Evolutionary conservation across 2,329 filamentous ascomycete species (phyloP).

Genomic region (Alternaria triticina): DNA sequence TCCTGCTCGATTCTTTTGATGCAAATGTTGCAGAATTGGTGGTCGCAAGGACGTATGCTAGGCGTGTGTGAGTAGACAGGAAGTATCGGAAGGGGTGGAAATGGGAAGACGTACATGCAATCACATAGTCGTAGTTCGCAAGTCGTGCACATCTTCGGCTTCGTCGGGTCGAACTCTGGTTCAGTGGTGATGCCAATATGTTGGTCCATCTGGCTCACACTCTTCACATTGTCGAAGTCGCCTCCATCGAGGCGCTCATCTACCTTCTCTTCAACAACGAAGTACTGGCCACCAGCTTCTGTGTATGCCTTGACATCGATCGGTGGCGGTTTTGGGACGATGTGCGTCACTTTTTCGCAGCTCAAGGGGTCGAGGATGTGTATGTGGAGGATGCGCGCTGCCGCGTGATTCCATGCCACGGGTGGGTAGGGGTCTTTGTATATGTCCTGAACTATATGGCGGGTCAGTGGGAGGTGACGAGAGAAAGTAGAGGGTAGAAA

Average conservation of each 20-base stretch:
- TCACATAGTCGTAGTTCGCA: not conserved
- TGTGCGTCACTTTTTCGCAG: not conserved
- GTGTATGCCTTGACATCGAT: not conserved
- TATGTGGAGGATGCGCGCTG: not conserved
- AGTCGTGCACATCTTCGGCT: not conserved
- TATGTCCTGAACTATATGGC: not conserved
- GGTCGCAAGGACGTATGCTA: not conserved
- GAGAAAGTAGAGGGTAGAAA: too few relatives aligned
- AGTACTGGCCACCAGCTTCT: not conserved
- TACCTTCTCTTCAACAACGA: not conserved
- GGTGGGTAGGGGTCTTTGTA: not conserved
- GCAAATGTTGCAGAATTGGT: not conserved
- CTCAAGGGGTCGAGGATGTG: not conserved
- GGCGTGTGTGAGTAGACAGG: too few relatives aligned
- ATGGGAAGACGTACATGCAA: too few relatives aligned
- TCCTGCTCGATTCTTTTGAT: not conserved
- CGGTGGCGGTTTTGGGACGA: not conserved
- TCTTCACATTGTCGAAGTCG: not conserved
- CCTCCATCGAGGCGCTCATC: not conserved
- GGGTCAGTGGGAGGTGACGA: too few relatives aligned
- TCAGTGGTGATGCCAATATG: not conserved
- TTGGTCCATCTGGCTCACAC: not conserved
- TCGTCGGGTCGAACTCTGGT: not conserved
- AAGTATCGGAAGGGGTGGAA: too few relatives aligned
- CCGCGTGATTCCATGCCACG: not conserved